These are phyloP conservation scores for Gymnopilus junonius DNA, from an alignment of 768 basidiomycete species.

Conservation along the genomic window DNA sequence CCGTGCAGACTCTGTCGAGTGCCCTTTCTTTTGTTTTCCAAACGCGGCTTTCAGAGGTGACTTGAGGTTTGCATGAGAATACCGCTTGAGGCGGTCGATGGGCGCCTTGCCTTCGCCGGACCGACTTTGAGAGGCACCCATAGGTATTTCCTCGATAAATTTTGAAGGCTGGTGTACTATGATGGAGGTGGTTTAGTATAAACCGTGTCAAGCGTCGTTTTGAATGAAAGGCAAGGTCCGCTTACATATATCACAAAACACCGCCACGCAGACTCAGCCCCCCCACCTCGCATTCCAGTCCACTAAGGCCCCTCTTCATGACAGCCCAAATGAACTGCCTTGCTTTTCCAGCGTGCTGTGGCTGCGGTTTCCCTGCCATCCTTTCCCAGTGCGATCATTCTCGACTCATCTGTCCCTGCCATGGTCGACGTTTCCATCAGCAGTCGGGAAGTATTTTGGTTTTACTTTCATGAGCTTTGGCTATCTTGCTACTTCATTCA, in stretches of 20 bases:
- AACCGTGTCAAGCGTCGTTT: conserved; percentile 4
- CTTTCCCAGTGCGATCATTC: neutral
- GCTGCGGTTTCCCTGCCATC: neutral
- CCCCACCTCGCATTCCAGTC: conserved; percentile 2
- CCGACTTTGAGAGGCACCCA: conserved; percentile 39
- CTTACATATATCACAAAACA: conserved; percentile 14
- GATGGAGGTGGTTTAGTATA: conserved; percentile 11
- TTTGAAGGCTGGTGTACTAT: conserved; percentile 1
- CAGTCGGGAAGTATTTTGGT: neutral
- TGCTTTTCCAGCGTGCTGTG: neutral
- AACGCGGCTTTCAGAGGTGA: conserved; percentile 22
- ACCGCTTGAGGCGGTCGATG: conserved; percentile 28
- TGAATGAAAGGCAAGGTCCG: conserved; percentile 6
- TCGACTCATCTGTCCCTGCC: neutral
- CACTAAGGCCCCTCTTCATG: neutral
- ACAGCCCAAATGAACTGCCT: conserved; percentile 10
- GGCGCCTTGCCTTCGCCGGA: conserved; percentile 16
- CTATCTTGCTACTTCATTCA: no score
- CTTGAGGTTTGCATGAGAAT: conserved; percentile 25
- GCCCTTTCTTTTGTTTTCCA: conserved; percentile 5
- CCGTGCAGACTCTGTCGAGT: neutral
- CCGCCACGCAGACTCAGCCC: conserved; percentile 13
- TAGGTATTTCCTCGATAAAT: conserved; percentile 10
- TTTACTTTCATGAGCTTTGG: neutral
- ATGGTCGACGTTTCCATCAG: neutral